phyloP scores from a whole-genome alignment of 2,329 filamentous ascomycete genomes.

The Phyllosticta ampelicida region DNA sequence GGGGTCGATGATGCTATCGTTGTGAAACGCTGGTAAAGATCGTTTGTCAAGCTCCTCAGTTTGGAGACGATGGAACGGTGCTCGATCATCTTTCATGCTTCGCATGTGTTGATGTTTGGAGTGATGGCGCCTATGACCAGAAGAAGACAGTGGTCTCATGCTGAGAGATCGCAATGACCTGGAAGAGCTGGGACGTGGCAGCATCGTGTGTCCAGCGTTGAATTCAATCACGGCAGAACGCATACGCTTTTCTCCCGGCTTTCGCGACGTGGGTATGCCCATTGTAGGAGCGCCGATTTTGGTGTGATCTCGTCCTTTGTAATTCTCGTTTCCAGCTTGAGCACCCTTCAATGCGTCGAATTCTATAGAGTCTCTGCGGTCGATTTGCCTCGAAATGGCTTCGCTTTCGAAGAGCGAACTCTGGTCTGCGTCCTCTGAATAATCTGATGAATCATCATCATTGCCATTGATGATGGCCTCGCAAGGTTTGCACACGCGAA shows the following conservation, averaged over 20 bases:
- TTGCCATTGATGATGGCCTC: conserved; percentile 83
- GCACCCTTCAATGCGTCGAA: conserved; percentile 15
- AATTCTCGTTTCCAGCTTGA: not conserved
- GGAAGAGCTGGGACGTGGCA: conserved; percentile 87
- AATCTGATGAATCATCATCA: conserved; percentile 84
- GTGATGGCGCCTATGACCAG: conserved; percentile 71
- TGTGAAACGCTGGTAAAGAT: conserved; percentile 83
- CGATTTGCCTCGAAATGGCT: conserved; percentile 4
- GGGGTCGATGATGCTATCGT: conserved; percentile 96
- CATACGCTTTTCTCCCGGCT: conserved; percentile 63
- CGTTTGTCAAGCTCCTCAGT: conserved; percentile 56
- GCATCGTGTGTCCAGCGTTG: conserved; percentile 56
- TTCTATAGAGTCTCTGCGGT: conserved; percentile 10
- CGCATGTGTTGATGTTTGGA: conserved; percentile 78
- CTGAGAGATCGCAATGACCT: conserved; percentile 69
- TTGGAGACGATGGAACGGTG: conserved; percentile 72
- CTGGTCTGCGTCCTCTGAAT: conserved; percentile 68
- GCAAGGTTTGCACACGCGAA: conserved; percentile 88
- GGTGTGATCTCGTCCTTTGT: conserved; percentile 25
- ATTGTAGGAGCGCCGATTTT: conserved; percentile 48
- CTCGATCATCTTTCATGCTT: conserved; percentile 73
- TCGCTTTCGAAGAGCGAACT: conserved; percentile 41
- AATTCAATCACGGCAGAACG: conserved; percentile 85
- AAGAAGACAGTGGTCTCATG: conserved; percentile 63
- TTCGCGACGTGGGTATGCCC: conserved; percentile 53